Percentiles rank a stretch among this genome's conserved stretches.
Evolutionary conservation across 805 yeast genomes (phyloP).

Genomic region (Saccharomycopsis capsularis): DNA sequence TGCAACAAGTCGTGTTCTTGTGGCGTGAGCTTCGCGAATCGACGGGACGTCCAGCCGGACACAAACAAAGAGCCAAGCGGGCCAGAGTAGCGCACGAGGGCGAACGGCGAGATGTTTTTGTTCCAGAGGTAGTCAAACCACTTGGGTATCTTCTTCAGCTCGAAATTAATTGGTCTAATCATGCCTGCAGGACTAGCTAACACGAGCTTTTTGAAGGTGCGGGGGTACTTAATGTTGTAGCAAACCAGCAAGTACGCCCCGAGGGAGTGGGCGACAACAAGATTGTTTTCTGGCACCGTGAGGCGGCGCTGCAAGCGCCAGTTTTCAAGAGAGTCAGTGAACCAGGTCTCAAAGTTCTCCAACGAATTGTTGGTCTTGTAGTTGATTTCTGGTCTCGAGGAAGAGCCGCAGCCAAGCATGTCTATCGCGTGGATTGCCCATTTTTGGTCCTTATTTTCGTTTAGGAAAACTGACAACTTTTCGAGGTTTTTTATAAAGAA

Average conservation of each 20-base stretch:
- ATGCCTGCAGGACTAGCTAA: constrained; percentile 91
- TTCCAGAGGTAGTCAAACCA: constrained; percentile 87
- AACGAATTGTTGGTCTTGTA: constrained; percentile 13
- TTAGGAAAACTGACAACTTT: constrained; percentile 31
- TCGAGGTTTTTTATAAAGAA: constrained; percentile 73
- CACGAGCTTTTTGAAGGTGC: constrained; percentile 57
- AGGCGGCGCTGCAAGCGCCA: constrained; percentile 54
- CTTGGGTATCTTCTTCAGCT: constrained; percentile 47
- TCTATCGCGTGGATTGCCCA: constrained; percentile 86
- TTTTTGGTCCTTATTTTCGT: constrained; percentile 28
- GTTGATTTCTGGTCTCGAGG: constrained; percentile 66
- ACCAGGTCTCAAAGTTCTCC: constrained; percentile 31
- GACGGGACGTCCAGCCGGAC: constrained; percentile 81
- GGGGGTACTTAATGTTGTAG: constrained; percentile 56
- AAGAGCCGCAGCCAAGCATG: constrained; percentile 83
- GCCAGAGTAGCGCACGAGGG: constrained; percentile 68
- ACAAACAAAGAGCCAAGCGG: constrained; percentile 79
- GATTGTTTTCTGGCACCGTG: constrained; percentile 35
- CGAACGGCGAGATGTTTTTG: constrained; percentile 77
- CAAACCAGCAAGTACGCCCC: constrained; percentile 79
- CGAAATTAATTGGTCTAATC: constrained; percentile 37
- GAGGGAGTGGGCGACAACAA: constrained; percentile 80
- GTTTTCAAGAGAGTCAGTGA: constrained; percentile 47
- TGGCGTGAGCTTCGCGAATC: constrained; percentile 56
- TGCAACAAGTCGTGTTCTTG: constrained; percentile 53